Evolutionary conservation across 371 early-diverging fungal species (phyloP).

Genomic region (Mucor sp.): DNA sequence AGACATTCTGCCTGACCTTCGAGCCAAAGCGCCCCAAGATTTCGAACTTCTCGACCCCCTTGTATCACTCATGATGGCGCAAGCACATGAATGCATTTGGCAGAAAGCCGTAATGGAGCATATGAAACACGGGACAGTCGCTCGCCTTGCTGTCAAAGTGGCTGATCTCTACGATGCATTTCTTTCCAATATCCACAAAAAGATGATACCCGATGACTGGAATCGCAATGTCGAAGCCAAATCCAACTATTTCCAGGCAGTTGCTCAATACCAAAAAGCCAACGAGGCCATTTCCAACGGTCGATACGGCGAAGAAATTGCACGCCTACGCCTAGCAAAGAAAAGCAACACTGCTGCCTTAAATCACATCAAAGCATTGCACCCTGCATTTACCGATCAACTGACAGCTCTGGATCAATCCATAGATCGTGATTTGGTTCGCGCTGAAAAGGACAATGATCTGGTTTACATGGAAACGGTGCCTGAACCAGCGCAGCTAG

Average conservation of each 20-base stretch:
- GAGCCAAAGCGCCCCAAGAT: conserved; percentile 59
- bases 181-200: conserved; percentile 41
- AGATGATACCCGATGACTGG: conserved; percentile 60
- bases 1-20: conserved; percentile 59
- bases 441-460: conserved; percentile 90
- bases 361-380: conserved; percentile 23
- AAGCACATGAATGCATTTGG: conserved; percentile 91
- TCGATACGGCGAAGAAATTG: conserved; percentile 86
- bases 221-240: conserved; percentile 69
- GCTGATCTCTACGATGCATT: conserved; percentile 65
- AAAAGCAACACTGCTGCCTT: conserved; percentile 10
- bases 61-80: conserved; percentile 80
- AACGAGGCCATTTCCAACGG: conserved; percentile 68
- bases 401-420: conserved; percentile 50
- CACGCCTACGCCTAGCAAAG: conserved; percentile 66
- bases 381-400: conserved; percentile 25
- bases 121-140: conserved; percentile 74
- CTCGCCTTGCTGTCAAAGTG: conserved; percentile 74
- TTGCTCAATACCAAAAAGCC: conserved; percentile 77
- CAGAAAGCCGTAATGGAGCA: conserved; percentile 77
- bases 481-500: conserved; percentile 61
- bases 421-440: conserved; percentile 57
- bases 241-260: conserved; percentile 69
- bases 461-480: conserved; percentile 82
- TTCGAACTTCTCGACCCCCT: conserved; percentile 67